Percentiles rank a stretch among this genome's conserved stretches.
Evolutionary conservation across 805 yeast genomes (phyloP).

Genomic region (Gaillardinia entomophila): DNA sequence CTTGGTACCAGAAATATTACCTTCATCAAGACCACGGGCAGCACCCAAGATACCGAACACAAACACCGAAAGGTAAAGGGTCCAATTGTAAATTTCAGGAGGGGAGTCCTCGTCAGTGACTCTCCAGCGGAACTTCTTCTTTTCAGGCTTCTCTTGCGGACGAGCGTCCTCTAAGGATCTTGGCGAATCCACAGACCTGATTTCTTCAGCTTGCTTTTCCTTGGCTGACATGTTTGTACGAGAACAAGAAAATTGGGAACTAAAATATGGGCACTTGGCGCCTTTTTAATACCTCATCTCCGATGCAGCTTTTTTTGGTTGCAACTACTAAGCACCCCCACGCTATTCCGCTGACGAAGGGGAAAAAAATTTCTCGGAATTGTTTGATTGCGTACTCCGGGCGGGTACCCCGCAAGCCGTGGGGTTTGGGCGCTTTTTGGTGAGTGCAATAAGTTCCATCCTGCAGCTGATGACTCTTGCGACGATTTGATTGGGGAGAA

Average conservation of each 20-base stretch:
- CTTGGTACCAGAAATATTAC: conserved; percentile 15
- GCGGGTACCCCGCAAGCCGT: no score
- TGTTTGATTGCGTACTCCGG: no score
- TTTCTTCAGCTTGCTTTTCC: not conserved
- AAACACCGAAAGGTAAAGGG: conserved; percentile 13
- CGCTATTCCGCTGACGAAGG: no score
- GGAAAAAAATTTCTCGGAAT: no score
- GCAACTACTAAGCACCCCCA: no score
- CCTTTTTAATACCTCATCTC: no score
- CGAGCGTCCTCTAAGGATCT: not conserved
- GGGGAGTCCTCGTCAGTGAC: conserved; percentile 14
- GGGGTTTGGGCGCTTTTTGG: no score
- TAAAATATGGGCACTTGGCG: not conserved
- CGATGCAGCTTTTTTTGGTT: no score
- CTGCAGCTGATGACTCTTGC: no score
- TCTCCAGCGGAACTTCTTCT: conserved; percentile 10
- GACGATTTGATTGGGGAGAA: no score
- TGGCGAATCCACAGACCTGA: not conserved
- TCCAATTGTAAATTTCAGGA: conserved; percentile 16
- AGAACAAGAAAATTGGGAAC: not conserved
- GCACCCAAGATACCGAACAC: conserved; percentile 20
- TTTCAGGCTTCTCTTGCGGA: not conserved
- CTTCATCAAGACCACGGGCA: conserved; percentile 20
- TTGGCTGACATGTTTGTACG: not conserved
- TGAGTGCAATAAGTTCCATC: no score